phyloP scores from a whole-genome alignment of 371 early-diverging fungal species.

The Apophysomyces variabilis region DNA sequence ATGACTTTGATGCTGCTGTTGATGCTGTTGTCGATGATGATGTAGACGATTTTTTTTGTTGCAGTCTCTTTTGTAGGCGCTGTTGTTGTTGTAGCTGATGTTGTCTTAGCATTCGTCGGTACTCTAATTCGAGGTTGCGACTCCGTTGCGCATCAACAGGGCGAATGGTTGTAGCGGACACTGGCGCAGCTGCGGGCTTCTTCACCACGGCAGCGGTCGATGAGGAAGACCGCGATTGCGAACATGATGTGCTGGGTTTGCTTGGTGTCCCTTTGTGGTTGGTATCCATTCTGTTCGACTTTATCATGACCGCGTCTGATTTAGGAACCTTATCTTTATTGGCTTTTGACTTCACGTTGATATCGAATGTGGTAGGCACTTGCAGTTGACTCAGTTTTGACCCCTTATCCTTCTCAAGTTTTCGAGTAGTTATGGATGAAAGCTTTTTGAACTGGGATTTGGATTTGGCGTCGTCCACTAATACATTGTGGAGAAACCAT shows the following conservation, averaged over 20 bases:
- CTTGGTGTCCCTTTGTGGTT: conserved; percentile 6
- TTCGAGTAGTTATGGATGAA: conserved; percentile 30
- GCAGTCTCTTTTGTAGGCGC: not conserved
- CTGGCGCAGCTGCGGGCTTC: not conserved
- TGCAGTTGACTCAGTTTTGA: conserved; percentile 23
- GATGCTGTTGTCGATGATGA: conserved; percentile 7
- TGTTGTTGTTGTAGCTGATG: conserved; percentile 12
- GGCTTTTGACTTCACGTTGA: conserved; percentile 13
- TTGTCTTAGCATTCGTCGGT: conserved; percentile 11
- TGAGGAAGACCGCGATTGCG: not conserved
- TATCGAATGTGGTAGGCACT: conserved; percentile 19
- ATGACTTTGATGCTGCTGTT: not conserved
- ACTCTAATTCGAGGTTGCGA: conserved; percentile 2
- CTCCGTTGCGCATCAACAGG: conserved; percentile 9
- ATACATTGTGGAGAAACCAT: conserved; percentile 79
- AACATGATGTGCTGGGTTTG: not conserved
- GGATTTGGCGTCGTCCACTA: conserved; percentile 14
- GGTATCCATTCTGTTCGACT: not conserved
- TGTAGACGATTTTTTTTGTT: conserved; percentile 15
- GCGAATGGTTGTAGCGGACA: not conserved
- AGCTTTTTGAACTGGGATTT: conserved; percentile 29
- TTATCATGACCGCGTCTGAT: conserved; percentile 2
- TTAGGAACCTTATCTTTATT: conserved; percentile 23
- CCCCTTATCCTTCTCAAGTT: conserved; percentile 36
- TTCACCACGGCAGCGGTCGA: not conserved